Conservation (phyloP, 2,329 filamentous ascomycete species). For the Alternaria ventricosa region DNA sequence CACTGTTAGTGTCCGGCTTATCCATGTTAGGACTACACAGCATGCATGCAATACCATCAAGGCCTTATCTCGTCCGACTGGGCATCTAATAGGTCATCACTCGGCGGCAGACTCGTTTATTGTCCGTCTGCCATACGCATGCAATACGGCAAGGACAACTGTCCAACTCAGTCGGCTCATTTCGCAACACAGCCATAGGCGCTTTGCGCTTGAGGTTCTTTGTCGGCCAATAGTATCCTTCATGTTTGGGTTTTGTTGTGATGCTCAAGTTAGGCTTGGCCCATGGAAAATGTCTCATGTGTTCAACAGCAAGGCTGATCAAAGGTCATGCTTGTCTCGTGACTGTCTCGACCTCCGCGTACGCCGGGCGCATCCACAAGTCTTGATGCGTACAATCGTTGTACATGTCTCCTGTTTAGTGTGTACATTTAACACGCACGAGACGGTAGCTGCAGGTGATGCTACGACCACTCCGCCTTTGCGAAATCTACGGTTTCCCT, state of each 20-base stretch:
- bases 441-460: neutral
- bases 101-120: constrained; percentile 5
- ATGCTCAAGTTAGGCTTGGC: neutral
- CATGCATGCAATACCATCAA: constrained; percentile 3
- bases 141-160: neutral
- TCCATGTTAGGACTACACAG: constrained; percentile 9
- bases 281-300: neutral
- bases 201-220: neutral
- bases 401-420: neutral
- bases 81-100: constrained; percentile 8
- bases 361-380: neutral
- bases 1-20: constrained; percentile 19
- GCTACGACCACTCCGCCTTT: neutral
- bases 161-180: neutral
- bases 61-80: constrained; percentile 14
- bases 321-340: constrained; percentile 16
- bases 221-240: neutral
- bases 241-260: neutral
- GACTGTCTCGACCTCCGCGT: constrained; percentile 14
- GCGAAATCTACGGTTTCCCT: neutral
- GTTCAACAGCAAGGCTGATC: constrained; percentile 11
- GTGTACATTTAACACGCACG: neutral
- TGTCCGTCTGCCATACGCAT: neutral
- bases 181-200: constrained; percentile 15
- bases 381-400: neutral